Conservation (phyloP, 148 eudicot species). For the Euryodendron excelsum region DNA sequence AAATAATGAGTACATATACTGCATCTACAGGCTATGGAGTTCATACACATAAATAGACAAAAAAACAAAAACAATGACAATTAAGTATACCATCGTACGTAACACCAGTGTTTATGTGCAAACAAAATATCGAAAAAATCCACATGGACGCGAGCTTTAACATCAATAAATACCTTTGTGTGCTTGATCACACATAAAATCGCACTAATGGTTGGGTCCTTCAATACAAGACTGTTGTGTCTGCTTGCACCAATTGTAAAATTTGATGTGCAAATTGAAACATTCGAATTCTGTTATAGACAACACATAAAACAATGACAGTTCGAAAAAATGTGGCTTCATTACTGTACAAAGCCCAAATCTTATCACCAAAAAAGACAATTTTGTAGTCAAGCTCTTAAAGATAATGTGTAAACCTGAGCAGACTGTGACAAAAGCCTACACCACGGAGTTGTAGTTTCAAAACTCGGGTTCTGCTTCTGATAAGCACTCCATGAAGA, state of each 20-base stretch:
- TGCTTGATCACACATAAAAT: slow-evolving; percentile 59
- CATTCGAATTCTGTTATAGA: slow-evolving; percentile 56
- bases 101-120: neutral
- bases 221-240: slow-evolving; percentile 46
- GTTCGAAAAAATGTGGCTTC: neutral
- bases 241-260: slow-evolving; percentile 72
- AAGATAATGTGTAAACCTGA: slow-evolving; percentile 39
- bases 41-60: neutral
- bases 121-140: neutral
- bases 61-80: neutral
- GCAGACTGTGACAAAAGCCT: slow-evolving; percentile 63
- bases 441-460: slow-evolving; percentile 70
- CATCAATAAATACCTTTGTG: slow-evolving; percentile 48
- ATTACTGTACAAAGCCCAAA: neutral
- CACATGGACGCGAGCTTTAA: neutral
- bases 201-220: slow-evolving; percentile 53
- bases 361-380: neutral
- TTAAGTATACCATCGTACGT: neutral
- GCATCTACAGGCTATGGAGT: slow-evolving; percentile 29
- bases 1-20: slow-evolving; percentile 44
- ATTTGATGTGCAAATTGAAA: slow-evolving; percentile 38
- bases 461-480: slow-evolving; percentile 36
- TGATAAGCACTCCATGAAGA: slow-evolving; percentile 39
- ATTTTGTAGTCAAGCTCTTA: neutral
- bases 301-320: slow-evolving; percentile 4